Evolutionary conservation across 352 stramenopile genomes (phyloP).

Genomic region (Pythium myriotylum): DNA sequence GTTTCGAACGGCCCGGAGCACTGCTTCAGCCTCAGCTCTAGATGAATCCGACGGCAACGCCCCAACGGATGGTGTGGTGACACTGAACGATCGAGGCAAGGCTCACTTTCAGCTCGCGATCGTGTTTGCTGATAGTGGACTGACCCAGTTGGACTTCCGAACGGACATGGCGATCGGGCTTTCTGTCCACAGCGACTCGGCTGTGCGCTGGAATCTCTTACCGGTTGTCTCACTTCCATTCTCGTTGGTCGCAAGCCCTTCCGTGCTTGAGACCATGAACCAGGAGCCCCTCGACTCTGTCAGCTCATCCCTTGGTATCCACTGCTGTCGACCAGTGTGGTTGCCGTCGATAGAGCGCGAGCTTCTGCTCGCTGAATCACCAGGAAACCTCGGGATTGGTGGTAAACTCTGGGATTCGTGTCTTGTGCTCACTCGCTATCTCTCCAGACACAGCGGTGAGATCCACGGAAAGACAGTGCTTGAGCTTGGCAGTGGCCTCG

Average conservation of each 20-base stretch:
- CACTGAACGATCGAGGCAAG: slow-evolving; percentile 67
- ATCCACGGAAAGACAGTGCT: slow-evolving; percentile 58
- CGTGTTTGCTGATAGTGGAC: background rate
- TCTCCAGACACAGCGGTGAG: slow-evolving; percentile 38
- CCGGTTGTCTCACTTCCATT: slow-evolving; percentile 72
- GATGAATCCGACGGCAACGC: slow-evolving; percentile 3
- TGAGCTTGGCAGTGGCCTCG: slow-evolving; percentile 74
- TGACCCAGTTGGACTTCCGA: background rate
- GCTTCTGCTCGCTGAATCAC: slow-evolving; percentile 75
- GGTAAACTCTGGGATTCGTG: slow-evolving; percentile 87
- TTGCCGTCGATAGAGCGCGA: slow-evolving; percentile 51
- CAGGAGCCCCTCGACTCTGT: background rate
- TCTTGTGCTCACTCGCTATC: slow-evolving; percentile 69
- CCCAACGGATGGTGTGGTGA: slow-evolving; percentile 36
- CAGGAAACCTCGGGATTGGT: slow-evolving; percentile 73
- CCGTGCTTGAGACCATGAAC: slow-evolving; percentile 9
- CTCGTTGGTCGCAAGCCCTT: background rate
- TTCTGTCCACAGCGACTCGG: slow-evolving; percentile 36
- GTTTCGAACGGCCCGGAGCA: slow-evolving; percentile 20
- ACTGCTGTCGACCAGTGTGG: slow-evolving; percentile 70
- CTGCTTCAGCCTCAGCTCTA: slow-evolving; percentile 19
- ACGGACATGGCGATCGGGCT: slow-evolving; percentile 45
- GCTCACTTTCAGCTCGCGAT: slow-evolving; percentile 53
- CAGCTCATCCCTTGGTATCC: slow-evolving; percentile 44
- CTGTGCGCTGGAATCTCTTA: slow-evolving; percentile 53